Evolutionary conservation across 2,329 filamentous ascomycete genomes (phyloP), one percentile per base, ranked within the genome.

Genomic region (Ophiostoma quercus): DNA sequence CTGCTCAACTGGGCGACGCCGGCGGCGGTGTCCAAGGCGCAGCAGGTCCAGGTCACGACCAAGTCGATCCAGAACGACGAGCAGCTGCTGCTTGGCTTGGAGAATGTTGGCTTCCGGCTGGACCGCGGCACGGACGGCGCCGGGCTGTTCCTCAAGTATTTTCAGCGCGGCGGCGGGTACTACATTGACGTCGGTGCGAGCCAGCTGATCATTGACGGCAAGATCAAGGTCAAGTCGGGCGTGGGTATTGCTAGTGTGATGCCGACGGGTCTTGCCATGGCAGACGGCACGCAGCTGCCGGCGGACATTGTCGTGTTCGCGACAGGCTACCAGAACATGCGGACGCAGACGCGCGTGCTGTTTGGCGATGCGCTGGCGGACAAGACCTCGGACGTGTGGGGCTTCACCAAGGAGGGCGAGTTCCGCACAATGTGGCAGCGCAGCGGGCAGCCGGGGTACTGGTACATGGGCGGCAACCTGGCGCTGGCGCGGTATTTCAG

Each of bases 301-400:
- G 85, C 86, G 0, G 86, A 88, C 74, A 80, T 86, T 63, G 82
- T 89, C 2, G 81, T 89, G 16, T 80, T 85, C 68, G 84, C 84
- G 5, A 87, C 84, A 1, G 84, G 84, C 3, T 79, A 89, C 74
- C 83, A 88, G 73, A 90, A 90, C 75, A 92, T 91, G 88, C 81
- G 82, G 11, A 87, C 85, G 0, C 85, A 85, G 29, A 85, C 88
- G 2, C 79, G 85, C 19, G 80, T 82, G 51, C 84, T 89, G 25
- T 83, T 92, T 70, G 90, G 89, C 0, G 83, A 88, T 54, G 81
- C 82, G 19, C 80, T 90, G 25, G 88, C 87, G 0, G 83, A 87
- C 69, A 80, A 81, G 41, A 82, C 87, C 12, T 79, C 78, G 6
- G 85, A 88, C 72, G 84, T 88, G 14, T 90, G 88, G 86, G 87